These are phyloP conservation scores for Trametes cingulata DNA, from an alignment of 768 basidiomycete genomes.

Conservation along the genomic window DNA sequence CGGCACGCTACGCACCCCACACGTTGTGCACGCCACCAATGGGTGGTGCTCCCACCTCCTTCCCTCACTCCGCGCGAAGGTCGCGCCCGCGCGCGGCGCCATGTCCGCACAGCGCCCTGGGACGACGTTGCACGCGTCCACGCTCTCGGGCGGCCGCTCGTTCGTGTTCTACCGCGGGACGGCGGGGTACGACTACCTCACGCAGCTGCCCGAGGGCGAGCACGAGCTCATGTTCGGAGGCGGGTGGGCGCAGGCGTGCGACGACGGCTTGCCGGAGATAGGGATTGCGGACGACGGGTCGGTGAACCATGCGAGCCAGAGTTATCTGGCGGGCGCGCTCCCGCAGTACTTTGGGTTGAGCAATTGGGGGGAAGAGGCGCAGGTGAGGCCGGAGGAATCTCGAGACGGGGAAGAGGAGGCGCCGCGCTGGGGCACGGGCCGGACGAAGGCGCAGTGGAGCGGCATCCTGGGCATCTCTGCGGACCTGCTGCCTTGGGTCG, in stretches of 20 bases:
- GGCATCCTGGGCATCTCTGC: constrained; percentile 64
- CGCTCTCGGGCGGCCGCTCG: constrained; percentile 45
- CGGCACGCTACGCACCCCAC: constrained; percentile 55
- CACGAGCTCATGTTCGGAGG: constrained; percentile 70
- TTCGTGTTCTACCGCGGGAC: constrained; percentile 57
- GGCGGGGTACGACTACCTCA: constrained; percentile 65
- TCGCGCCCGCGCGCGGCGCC: constrained; percentile 57
- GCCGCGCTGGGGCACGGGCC: constrained; percentile 40
- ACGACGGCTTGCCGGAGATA: constrained; percentile 31
- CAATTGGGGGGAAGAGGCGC: constrained; percentile 46
- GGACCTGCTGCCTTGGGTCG: constrained; percentile 71
- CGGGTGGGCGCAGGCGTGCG: constrained; percentile 42
- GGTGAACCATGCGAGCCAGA: constrained; percentile 39
- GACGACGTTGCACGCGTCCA: constrained; percentile 29
- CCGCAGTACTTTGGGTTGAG: constrained; percentile 51
- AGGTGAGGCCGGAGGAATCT: constrained; percentile 7
- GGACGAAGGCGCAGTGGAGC: constrained; percentile 61
- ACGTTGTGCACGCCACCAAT: constrained; percentile 85
- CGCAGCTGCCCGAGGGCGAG: constrained; percentile 52
- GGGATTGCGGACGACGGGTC: constrained; percentile 38
- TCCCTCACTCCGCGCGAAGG: constrained; percentile 57
- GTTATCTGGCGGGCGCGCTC: constrained; percentile 51
- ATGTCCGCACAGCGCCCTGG: constrained; percentile 71
- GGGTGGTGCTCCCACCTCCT: constrained; percentile 78
- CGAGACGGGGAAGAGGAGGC: constrained; percentile 10